Percentiles rank a stretch among this genome's conserved stretches.
phyloP scores from a whole-genome alignment of 805 yeast genomes.

The Lachancea dasiensis region DNA sequence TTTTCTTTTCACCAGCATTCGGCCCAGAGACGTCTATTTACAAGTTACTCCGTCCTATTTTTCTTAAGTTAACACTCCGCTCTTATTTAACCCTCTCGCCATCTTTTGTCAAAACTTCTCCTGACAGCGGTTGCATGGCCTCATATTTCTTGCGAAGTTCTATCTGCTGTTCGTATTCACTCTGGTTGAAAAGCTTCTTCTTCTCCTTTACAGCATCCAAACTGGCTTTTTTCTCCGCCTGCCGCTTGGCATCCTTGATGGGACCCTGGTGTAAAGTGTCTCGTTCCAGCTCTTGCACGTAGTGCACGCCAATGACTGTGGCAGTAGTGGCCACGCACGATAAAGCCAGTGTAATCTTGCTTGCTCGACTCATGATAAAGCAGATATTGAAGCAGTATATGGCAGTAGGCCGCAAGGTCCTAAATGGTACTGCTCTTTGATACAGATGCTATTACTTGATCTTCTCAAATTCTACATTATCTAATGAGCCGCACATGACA shows the following conservation, averaged over 20 bases:
- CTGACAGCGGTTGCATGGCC: constrained; percentile 57
- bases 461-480: neutral
- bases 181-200: constrained; percentile 47
- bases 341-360: constrained; percentile 65
- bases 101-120: constrained; percentile 41
- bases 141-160: constrained; percentile 52
- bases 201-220: constrained; percentile 33
- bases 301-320: constrained; percentile 64
- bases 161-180: constrained; percentile 62
- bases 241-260: constrained; percentile 68
- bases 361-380: constrained; percentile 85
- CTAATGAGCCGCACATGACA: neutral
- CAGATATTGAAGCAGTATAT: too few relatives aligned
- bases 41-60: too few relatives aligned
- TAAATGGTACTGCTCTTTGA: too few relatives aligned
- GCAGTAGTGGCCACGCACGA: constrained; percentile 50
- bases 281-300: constrained; percentile 62
- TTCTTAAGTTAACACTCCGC: too few relatives aligned
- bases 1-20: too few relatives aligned
- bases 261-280: constrained; percentile 77
- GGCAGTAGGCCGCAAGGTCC: too few relatives aligned
- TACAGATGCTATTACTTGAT: too few relatives aligned
- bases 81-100: constrained; percentile 22
- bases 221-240: constrained; percentile 40
- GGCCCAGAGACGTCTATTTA: too few relatives aligned